These are phyloP conservation scores for Ogataea allantospora DNA, from an alignment of 805 yeast genomes.

Conservation along the genomic window DNA sequence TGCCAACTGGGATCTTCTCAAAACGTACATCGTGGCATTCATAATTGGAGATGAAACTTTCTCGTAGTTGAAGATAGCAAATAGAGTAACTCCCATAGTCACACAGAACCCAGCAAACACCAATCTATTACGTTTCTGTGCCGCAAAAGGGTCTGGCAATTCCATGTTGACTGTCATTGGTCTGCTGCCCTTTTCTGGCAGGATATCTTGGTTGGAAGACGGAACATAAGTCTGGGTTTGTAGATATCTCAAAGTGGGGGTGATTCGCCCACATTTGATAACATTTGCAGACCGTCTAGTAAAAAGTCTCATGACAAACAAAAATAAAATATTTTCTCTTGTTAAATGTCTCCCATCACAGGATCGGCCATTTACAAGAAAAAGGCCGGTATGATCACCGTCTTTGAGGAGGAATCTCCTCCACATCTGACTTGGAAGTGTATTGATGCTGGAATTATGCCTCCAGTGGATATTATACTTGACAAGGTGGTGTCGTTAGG, in stretches of 20 bases:
- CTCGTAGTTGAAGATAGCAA: constrained; percentile 86
- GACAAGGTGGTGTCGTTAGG: constrained; percentile 51
- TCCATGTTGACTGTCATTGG: constrained; percentile 73
- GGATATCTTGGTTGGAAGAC: neutral
- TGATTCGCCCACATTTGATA: neutral
- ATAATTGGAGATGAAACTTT: constrained; percentile 87
- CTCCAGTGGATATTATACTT: constrained; percentile 42
- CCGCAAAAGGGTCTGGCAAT: constrained; percentile 75
- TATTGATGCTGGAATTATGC: constrained; percentile 44
- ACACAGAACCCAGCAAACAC: constrained; percentile 56
- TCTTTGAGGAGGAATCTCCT: constrained; percentile 56
- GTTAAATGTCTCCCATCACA: constrained; percentile 15
- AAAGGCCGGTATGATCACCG: constrained; percentile 53
- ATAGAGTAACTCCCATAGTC: constrained; percentile 53
- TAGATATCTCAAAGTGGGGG: constrained; percentile 1
- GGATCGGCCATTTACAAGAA: constrained; percentile 58
- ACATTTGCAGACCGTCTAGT: neutral
- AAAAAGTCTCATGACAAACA: constrained; percentile 4
- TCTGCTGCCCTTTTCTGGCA: constrained; percentile 22
- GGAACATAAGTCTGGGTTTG: constrained; percentile 18
- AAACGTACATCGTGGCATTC: constrained; percentile 78
- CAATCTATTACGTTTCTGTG: constrained; percentile 47
- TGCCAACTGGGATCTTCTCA: constrained; percentile 72
- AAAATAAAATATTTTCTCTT: constrained; percentile 4
- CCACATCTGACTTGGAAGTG: constrained; percentile 57